Conservation (phyloP, 768 basidiomycete genomes). For the Kwoniella newhampshirensis region DNA sequence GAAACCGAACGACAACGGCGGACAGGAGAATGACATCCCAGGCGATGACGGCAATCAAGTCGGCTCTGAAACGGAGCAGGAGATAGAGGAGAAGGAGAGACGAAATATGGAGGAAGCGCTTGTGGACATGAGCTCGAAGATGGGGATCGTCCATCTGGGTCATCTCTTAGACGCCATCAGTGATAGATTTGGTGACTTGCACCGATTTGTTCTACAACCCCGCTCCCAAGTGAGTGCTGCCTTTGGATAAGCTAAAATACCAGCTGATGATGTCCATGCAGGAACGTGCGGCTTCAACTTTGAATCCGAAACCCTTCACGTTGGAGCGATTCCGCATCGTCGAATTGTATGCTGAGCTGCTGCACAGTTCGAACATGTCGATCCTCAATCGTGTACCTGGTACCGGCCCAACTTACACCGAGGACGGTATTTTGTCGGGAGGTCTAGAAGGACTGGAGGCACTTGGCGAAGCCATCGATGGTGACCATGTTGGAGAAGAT, state of each 20-base stretch:
- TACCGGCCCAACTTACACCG: conserved; percentile 71
- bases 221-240: conserved; percentile 69
- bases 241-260: not conserved
- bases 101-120: conserved; percentile 45
- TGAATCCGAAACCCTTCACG: conserved; percentile 74
- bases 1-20: conserved; percentile 57
- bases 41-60: conserved; percentile 74
- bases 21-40: not conserved
- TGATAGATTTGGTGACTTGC: conserved; percentile 67
- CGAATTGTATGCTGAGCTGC: conserved; percentile 91
- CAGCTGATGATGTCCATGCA: conserved; percentile 17
- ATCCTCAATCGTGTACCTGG: conserved; percentile 78
- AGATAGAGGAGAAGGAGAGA: conserved; percentile 39
- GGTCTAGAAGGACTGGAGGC: conserved; percentile 81
- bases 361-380: conserved; percentile 98
- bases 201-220: conserved; percentile 68
- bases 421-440: conserved; percentile 80
- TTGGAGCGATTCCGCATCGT: conserved; percentile 94
- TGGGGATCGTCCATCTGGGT: conserved; percentile 77
- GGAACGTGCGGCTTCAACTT: conserved; percentile 50
- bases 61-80: conserved; percentile 53
- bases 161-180: conserved; percentile 73
- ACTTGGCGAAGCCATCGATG: conserved; percentile 75
- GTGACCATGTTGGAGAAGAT: conserved; percentile 65
- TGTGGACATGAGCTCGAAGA: conserved; percentile 38